A percentile compares a stretch with the other conserved stretches of the same genome.
Evolutionary conservation across 192 early-diverging fungal genomes (phyloP).

Genomic region (Linnemannia elongata): DNA sequence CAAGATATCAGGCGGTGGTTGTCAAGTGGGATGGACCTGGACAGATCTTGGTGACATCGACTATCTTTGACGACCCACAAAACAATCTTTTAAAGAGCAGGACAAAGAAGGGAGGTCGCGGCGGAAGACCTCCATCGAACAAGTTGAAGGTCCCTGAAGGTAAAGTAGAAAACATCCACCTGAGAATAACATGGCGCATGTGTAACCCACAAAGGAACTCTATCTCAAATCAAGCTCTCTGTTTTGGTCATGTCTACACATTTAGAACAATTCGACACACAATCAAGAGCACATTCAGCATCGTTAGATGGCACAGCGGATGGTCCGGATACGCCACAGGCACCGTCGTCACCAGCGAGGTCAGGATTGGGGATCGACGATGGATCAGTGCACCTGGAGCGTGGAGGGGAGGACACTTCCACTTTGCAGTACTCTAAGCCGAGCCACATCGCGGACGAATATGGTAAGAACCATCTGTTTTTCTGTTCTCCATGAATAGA

Average conservation of each 20-base stretch:
- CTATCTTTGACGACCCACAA: constrained; percentile 49
- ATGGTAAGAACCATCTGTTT: constrained; percentile 44
- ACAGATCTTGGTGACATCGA: constrained; percentile 47
- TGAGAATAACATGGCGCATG: background rate
- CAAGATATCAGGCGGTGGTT: constrained; percentile 84
- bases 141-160: constrained; percentile 35
- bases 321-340: constrained; percentile 17
- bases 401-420: constrained; percentile 62
- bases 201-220: background rate
- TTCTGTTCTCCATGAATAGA: background rate
- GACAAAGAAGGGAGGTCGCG: constrained; percentile 59
- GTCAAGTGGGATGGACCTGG: constrained; percentile 68
- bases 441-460: constrained; percentile 47
- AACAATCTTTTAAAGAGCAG: constrained; percentile 36
- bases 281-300: constrained; percentile 34
- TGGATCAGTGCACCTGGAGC: constrained; percentile 17
- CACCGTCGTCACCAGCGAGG: constrained; percentile 39
- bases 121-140: constrained; percentile 37
- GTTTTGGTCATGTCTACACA: background rate
- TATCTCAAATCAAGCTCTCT: background rate
- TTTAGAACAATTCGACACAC: constrained; percentile 17
- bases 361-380: constrained; percentile 26
- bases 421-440: constrained; percentile 56
- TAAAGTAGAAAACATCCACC: background rate
- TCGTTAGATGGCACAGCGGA: constrained; percentile 23